phyloP scores from a whole-genome alignment of 2,329 filamentous ascomycete genomes.

The Aspergillus sp. region DNA sequence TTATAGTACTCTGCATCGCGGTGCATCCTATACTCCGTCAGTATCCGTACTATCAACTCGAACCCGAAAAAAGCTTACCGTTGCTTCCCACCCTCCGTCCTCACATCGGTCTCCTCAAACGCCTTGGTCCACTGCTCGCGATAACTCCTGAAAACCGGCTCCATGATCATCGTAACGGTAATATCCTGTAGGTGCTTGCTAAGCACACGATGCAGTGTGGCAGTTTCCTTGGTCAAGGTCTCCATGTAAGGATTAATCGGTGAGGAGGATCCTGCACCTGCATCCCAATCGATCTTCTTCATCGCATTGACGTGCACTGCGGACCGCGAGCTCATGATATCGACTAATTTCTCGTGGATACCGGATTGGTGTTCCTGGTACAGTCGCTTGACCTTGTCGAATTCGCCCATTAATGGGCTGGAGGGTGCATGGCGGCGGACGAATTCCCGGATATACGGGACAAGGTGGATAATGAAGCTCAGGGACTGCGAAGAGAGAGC shows the following conservation, averaged over 20 bases:
- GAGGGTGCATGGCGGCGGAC: slow-evolving; percentile 64
- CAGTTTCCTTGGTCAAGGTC: slow-evolving; percentile 75
- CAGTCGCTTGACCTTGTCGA: slow-evolving; percentile 75
- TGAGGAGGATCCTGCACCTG: slow-evolving; percentile 35
- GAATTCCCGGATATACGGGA: slow-evolving; percentile 87
- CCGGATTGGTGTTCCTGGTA: slow-evolving; percentile 84
- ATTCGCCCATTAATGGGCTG: slow-evolving; percentile 62
- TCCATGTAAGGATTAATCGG: slow-evolving; percentile 70
- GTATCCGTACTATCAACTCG: neutral
- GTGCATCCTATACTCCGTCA: slow-evolving; percentile 53
- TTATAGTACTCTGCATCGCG: slow-evolving; percentile 68
- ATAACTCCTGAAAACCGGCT: slow-evolving; percentile 73
- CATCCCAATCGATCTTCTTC: slow-evolving; percentile 67
- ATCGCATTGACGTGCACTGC: slow-evolving; percentile 65
- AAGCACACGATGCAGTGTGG: slow-evolving; percentile 73
- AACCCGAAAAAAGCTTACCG: slow-evolving; percentile 47
- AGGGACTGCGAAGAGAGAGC: slow-evolving; percentile 84
- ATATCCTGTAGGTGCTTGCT: slow-evolving; percentile 71
- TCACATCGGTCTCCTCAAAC: slow-evolving; percentile 57
- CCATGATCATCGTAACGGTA: slow-evolving; percentile 75
- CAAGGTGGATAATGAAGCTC: slow-evolving; percentile 75
- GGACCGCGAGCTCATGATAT: slow-evolving; percentile 79
- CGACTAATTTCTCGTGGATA: slow-evolving; percentile 86
- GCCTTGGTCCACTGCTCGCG: slow-evolving; percentile 68
- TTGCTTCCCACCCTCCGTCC: slow-evolving; percentile 59